Percentiles rank a stretch among this genome's conserved stretches.
Conservation (phyloP, 2,329 filamentous ascomycete species). For the Bipolaris sorokiniana region DNA sequence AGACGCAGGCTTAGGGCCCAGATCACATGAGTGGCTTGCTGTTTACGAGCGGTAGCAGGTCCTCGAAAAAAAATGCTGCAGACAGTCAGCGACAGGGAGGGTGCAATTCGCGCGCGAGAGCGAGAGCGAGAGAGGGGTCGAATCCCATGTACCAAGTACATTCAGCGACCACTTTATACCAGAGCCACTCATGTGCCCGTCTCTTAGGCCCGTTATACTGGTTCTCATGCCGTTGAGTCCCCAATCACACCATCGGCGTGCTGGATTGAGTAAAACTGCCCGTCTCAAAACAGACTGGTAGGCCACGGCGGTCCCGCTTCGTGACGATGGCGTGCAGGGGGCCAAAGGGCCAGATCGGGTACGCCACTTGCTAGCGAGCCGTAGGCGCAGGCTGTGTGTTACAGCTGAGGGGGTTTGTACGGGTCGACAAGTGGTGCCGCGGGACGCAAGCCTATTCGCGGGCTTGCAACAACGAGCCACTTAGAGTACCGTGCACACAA, state of each 20-base stretch:
- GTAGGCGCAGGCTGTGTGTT: conserved; percentile 23
- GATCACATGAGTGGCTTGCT: conserved; percentile 15
- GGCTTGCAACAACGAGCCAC: conserved; percentile 20
- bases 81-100: conserved; percentile 16
- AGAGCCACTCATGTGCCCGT: conserved; percentile 17
- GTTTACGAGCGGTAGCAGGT: conserved; percentile 18
- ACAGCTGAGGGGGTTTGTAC: conserved; percentile 26
- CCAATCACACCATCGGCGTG: conserved; percentile 18
- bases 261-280: conserved; percentile 9
- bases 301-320: conserved; percentile 6
- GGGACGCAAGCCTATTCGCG: conserved; percentile 27
- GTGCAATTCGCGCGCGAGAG: conserved; percentile 15
- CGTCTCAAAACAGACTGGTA: conserved; percentile 16
- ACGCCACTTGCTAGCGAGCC: conserved; percentile 25
- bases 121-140: conserved; percentile 17
- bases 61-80: conserved; percentile 9
- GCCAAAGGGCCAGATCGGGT: conserved; percentile 19
- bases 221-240: conserved; percentile 26
- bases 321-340: conserved; percentile 23
- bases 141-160: conserved; percentile 22
- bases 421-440: conserved; percentile 24
- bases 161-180: conserved; percentile 21
- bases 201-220: conserved; percentile 25
- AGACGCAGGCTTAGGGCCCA: conserved; percentile 14
- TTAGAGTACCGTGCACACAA: conserved; percentile 28